Evolutionary conservation across 163 green algal genomes (phyloP).

Genomic region (Scenedesmus sp.): DNA sequence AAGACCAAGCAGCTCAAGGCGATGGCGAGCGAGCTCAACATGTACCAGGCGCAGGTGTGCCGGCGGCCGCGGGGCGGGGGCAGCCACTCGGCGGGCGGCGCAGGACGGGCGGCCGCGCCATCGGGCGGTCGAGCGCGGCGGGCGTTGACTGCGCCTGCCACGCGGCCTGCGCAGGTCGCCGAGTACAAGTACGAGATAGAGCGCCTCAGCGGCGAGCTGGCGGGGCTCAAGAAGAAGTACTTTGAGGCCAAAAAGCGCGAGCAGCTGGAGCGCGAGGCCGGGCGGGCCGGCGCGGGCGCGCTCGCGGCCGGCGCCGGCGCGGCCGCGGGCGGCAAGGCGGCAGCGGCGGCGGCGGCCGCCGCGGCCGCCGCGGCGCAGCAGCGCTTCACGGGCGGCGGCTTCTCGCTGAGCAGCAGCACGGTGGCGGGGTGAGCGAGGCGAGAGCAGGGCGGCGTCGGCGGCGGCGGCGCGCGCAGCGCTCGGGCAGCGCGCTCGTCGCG

Average conservation of each 20-base stretch:
- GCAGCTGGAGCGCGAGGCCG: slow-evolving; percentile 56
- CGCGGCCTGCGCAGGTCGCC: no score
- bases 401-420: slow-evolving; percentile 72
- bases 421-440: no score
- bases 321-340: not conserved
- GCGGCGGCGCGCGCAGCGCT: no score
- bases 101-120: no score
- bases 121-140: no score
- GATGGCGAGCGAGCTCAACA: slow-evolving; percentile 92
- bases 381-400: slow-evolving; percentile 81
- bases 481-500: no score
- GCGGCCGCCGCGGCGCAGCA: slow-evolving; percentile 30
- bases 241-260: slow-evolving; percentile 81
- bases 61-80: no score
- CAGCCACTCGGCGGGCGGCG: no score
- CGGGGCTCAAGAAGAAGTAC: slow-evolving; percentile 84
- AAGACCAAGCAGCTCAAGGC: slow-evolving; percentile 96
- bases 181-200: slow-evolving; percentile 96
- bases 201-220: slow-evolving; percentile 79
- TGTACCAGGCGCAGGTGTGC: slow-evolving; percentile 85
- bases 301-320: not conserved
- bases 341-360: slow-evolving; percentile 23
- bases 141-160: no score
- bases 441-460: no score
- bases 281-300: slow-evolving; percentile 14